Evolutionary conservation across 257 asterid genomes (phyloP).

Genomic region (Agastache rugosa): DNA sequence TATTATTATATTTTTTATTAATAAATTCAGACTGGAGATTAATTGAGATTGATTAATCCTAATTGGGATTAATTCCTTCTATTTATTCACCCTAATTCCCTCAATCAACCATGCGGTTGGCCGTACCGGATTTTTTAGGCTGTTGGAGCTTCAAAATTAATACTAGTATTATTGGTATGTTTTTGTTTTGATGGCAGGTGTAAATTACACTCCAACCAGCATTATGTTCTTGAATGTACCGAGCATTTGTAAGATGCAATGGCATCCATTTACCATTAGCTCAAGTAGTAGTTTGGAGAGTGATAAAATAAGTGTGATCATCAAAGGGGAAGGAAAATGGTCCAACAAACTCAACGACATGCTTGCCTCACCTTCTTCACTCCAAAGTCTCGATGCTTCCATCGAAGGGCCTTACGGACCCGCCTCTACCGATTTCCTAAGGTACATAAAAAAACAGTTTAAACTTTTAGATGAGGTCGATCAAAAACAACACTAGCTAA

Average conservation of each 20-base stretch:
- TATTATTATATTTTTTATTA: too few species aligned
- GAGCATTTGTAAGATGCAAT: slow-evolving; percentile 76
- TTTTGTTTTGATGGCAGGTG: too few species aligned
- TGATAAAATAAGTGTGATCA: slow-evolving; percentile 65
- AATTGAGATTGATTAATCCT: too few species aligned
- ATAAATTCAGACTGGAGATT: too few species aligned
- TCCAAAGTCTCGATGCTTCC: slow-evolving; percentile 62
- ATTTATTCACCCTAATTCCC: too few species aligned
- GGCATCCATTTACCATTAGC: slow-evolving; percentile 90
- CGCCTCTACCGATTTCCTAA: slow-evolving; percentile 61
- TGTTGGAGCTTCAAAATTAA: too few species aligned
- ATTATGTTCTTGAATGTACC: slow-evolving; percentile 76
- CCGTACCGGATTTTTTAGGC: too few species aligned
- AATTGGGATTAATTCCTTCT: too few species aligned
- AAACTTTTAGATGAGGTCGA: neutral
- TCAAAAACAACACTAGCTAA: too few species aligned
- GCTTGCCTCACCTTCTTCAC: slow-evolving; percentile 64
- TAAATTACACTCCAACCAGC: slow-evolving; percentile 74
- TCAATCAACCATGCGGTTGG: too few species aligned
- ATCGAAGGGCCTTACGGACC: slow-evolving; percentile 97
- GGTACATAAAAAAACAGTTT: slow-evolving; percentile 33
- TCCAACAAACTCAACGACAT: slow-evolving; percentile 61
- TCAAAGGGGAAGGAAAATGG: slow-evolving; percentile 88
- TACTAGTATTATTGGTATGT: too few species aligned
- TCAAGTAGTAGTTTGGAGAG: slow-evolving; percentile 76